A percentile compares a stretch with the other conserved stretches of the same genome.
Evolutionary conservation across 176 grass and related monocot species (phyloP).

Genomic region (Carex scoparia): DNA sequence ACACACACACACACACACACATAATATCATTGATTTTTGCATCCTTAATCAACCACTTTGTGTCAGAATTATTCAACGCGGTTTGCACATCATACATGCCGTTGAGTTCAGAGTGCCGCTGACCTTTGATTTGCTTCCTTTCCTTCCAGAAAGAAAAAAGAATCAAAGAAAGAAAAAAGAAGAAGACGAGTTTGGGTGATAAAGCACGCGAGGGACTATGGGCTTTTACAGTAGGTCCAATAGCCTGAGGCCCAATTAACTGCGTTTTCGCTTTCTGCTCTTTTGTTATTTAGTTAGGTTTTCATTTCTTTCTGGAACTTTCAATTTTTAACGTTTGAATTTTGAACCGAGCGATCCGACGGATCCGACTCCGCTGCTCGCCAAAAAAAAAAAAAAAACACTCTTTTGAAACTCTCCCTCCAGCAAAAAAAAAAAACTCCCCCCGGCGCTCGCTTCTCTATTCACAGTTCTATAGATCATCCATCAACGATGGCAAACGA

Average conservation of each 20-base stretch:
- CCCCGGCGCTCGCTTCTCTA: not conserved
- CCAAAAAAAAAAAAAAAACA: not conserved
- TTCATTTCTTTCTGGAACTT: not conserved
- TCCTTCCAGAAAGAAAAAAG: not conserved
- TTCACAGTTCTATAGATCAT: not conserved
- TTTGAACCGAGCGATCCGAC: too few relatives aligned
- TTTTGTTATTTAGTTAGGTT: not conserved
- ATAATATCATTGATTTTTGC: not conserved
- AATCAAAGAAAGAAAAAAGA: not conserved
- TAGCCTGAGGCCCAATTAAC: not conserved
- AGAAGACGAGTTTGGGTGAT: not conserved
- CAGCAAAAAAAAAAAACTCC: too few relatives aligned
- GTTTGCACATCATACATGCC: not conserved
- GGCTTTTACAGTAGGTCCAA: not conserved
- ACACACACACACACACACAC: too few relatives aligned
- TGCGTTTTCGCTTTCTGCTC: not conserved
- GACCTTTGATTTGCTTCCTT: not conserved
- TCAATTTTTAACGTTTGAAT: not conserved
- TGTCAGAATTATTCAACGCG: not conserved
- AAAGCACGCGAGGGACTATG: not conserved
- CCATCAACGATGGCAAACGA: constrained; percentile 11
- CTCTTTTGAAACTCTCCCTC: not conserved
- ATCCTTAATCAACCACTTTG: not conserved
- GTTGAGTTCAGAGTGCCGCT: not conserved
- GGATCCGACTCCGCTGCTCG: too few relatives aligned